These are phyloP conservation scores for Dendrobium catenatum DNA, from an alignment of 106 monocot species.

Conservation along the genomic window DNA sequence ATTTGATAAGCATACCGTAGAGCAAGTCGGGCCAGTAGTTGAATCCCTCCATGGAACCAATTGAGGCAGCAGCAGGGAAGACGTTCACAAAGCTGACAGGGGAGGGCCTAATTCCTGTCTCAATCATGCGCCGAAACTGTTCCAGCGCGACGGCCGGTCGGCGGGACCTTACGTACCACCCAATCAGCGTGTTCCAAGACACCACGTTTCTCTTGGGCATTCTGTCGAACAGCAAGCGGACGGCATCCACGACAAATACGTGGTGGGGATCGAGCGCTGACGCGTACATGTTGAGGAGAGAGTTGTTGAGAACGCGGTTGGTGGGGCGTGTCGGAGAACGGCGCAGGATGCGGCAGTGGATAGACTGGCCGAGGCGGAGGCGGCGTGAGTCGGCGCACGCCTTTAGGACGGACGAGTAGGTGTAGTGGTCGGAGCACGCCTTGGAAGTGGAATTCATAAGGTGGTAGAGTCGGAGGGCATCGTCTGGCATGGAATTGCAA, in stretches of 20 bases:
- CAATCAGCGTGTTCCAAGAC: conserved; percentile 80
- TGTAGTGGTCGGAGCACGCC: conserved; percentile 49
- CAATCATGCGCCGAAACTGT: conserved; percentile 47
- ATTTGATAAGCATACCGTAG: conserved; percentile 51
- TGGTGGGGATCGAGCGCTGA: background rate
- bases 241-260: background rate
- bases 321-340: conserved; percentile 10
- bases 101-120: conserved; percentile 36
- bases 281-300: conserved; percentile 85
- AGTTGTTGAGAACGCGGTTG: conserved; percentile 60
- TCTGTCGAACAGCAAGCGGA: conserved; percentile 51
- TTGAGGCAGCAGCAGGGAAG: conserved; percentile 36
- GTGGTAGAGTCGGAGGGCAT: conserved; percentile 65
- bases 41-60: background rate
- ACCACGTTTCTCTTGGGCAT: conserved; percentile 75
- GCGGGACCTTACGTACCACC: conserved; percentile 37
- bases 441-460: conserved; percentile 27
- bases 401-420: conserved; percentile 74
- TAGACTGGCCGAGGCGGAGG: conserved; percentile 53
- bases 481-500: conserved; percentile 58
- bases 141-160: conserved; percentile 31
- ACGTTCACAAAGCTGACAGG: conserved; percentile 70
- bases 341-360: conserved; percentile 70
- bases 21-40: conserved; percentile 13
- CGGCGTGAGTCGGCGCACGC: conserved; percentile 57